Base-by-base conservation (phyloP, 805 yeast species). In the Candida ficus region DNA sequence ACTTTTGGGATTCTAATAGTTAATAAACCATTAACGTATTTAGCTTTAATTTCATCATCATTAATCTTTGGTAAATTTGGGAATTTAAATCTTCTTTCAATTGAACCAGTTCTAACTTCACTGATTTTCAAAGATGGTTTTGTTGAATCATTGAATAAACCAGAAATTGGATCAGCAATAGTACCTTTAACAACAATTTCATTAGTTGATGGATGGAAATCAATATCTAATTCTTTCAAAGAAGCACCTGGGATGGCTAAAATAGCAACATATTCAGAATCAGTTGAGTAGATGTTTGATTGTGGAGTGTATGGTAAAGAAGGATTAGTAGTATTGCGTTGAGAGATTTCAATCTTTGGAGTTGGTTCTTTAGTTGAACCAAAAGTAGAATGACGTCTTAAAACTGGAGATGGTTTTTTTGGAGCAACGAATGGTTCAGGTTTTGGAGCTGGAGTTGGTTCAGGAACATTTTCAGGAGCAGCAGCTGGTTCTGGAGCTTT, bases 171-270 rank as follows among this genome's bases (percentile, higher is more conserved):
- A 13, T 52, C 52, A 28, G 54, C 51, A 16, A 54, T 60, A 7
- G 63, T 66, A 26, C 83, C 84, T 44, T 70, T 73, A 28, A 78
- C 61, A 14, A 73, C 63, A 43, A 78, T 49, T 45, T 76, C 80
- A 48, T 71, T 70, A 11, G 74, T 66, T 2, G 78, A 64, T 28
- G 83, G 79, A 50, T 78, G 83, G 58, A 67, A 78, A 50, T 78
- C 80, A 31, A 78, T 68, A 37, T 71, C 73, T 46, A 78, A 69
- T 14, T 73, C 67, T 30, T 69, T 67, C 18, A 75, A 70, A 25
- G 67, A 63, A 3, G 80, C 79, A 35, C 84, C 84, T n/a, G 84
- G 78, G 20, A 78, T 54, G 4, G 81, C 72, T 11, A 77, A 54
- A 1, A 71, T 72, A 11, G 76, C 68, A 13, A 66, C 53, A 46